Evolutionary conservation across 441 rosid genomes (phyloP), one percentile per base, ranked within the genome.

Genomic region (Gossypium schwendimanii): DNA sequence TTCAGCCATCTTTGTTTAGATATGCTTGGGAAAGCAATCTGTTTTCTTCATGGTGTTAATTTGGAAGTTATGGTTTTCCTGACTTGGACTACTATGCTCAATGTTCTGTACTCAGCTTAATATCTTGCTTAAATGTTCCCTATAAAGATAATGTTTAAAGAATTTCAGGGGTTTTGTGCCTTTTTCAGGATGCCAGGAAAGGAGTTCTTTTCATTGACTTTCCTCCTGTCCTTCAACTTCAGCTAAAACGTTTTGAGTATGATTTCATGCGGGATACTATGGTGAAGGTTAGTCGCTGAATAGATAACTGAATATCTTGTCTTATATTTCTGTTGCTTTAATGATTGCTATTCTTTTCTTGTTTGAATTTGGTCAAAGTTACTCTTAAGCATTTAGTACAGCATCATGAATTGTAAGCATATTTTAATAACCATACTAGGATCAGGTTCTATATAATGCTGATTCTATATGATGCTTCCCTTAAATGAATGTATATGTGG

Each of bases 141-240:
- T 77, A 33, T 26, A 44, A 65, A 50, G 9, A 59, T 24, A 52
- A 33, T 28, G 33, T 21, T 39, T 17, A 17, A 39, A 6, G 10
- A 33, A 57, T 33, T 73, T 73, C 12, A 62, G 63, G 71, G 53
- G 47, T 58, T 60, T 71, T 71, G 69, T 72, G 55, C 23, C 60
- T 63, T 76, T 70, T 65, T 45, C 87, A 89, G 94, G 94, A 89
- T 84, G 94, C 94, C 39, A 86, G 83, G 80, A 89, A 87, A 74
- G 91, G 94, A 60, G 91, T 89, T 77, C 80, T 86, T 39, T 89
- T 89, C 79, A 86, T 87, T 26, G 91, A 87, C 81, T 89, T 89
- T 62, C 94, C 94, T 65, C 91, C 94, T 5, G 94, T 89, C 54
- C 94, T 89, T 86, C 91, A 87, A 73, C 94, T 89, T 76, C 94